Evolutionary conservation across 1,284 basidiomycete species (phyloP), one percentile per base, ranked within the genome.

Genomic region (Kalmanozyma brasiliensis): DNA sequence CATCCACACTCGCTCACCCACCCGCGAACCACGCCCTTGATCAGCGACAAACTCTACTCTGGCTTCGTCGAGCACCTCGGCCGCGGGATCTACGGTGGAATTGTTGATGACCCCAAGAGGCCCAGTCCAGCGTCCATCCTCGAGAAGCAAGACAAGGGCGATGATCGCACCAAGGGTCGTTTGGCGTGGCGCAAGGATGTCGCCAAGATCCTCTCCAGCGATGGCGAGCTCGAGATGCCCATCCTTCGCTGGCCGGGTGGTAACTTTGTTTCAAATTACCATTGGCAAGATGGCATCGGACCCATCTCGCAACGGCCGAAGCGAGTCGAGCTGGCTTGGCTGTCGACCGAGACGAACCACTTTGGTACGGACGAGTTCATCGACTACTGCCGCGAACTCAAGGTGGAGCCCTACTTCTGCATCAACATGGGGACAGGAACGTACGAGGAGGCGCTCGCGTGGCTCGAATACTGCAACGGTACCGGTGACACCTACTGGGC

Each of bases 381-480:
- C 85, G 71, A 84, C 84, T 40, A 83, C 81, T 41, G 83, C 86
- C 24, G 85, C 83, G 24, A 84, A 19, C 70, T 80, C 19, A 74
- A 75, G 5, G 77, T 78, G 11, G 88, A 89, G 78, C 88, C 88
- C 2, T 89, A 86, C 76, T 85, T 89, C 42, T 88, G 87, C 65
- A 73, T 89, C 46, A 88, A 89, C 81, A 88, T 89, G 88, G 88
- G 87, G 8, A 88, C 87, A 0, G 88, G 88, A 2, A 87, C 87
- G 0, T 82, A 87, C 20, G 87, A 88, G 59, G 88, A 88, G 49
- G 87, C 88, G 0, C 82, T 89, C n/a, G 86, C 85, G 2, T 89
- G 88, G 88, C 73, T 89, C 22, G 88, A 89, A 63, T 89, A 89
- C 79, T 89, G 88, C 76, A 89, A 89, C 71, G 86, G 83, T 2